These are phyloP conservation scores for Syncephalastrum sp. DNA, from an alignment of 371 early-diverging fungal genomes.

Conservation along the genomic window DNA sequence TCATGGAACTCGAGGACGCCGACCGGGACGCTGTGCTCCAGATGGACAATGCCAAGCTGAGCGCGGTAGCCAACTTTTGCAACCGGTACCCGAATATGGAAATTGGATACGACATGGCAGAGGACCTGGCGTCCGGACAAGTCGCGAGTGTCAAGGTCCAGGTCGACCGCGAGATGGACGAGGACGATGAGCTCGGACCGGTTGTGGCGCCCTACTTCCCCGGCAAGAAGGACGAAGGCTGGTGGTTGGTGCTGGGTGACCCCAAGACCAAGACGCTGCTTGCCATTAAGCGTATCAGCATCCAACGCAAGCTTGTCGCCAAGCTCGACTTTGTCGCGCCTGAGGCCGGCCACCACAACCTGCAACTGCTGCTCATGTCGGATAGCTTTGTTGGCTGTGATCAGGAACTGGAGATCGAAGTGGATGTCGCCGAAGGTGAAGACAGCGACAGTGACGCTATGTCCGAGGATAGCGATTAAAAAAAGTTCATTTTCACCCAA, in stretches of 20 bases:
- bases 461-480: slow-evolving; percentile 2
- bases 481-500: background rate
- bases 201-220: slow-evolving; percentile 94
- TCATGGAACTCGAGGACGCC: slow-evolving; percentile 91
- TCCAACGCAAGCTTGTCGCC: slow-evolving; percentile 66
- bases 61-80: slow-evolving; percentile 83
- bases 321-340: slow-evolving; percentile 85
- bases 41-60: slow-evolving; percentile 64
- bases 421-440: slow-evolving; percentile 68
- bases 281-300: slow-evolving; percentile 86
- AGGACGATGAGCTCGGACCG: slow-evolving; percentile 60
- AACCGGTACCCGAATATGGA: slow-evolving; percentile 96
- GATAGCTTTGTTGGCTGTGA: slow-evolving; percentile 93
- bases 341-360: slow-evolving; percentile 62
- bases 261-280: slow-evolving; percentile 73
- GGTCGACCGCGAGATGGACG: slow-evolving; percentile 81
- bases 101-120: slow-evolving; percentile 69
- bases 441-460: slow-evolving; percentile 26
- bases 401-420: slow-evolving; percentile 86
- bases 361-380: slow-evolving; percentile 89
- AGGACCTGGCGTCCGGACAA: slow-evolving; percentile 59
- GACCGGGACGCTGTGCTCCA: slow-evolving; percentile 72
- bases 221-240: slow-evolving; percentile 87
- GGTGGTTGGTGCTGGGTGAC: slow-evolving; percentile 96
- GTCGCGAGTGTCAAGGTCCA: slow-evolving; percentile 64